Base-by-base conservation (phyloP, 345 rosid species). In the Corchorus olitorius region DNA sequence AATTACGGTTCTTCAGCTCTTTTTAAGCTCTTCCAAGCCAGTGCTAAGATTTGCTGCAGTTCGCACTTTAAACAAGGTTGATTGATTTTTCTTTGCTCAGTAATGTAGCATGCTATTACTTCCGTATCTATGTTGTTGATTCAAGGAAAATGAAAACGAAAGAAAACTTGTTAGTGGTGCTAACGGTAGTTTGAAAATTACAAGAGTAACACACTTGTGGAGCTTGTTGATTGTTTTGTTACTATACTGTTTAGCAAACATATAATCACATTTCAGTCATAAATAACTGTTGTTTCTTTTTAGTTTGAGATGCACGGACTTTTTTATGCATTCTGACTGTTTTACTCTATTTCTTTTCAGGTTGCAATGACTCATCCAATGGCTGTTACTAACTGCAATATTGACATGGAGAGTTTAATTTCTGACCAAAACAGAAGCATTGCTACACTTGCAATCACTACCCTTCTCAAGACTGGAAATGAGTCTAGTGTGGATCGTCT, bases 311-410 rank as follows among this genome's bases (percentile, higher is more conserved):
- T 52, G 41, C n/a, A 2, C 48, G 62, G 13, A 8, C 39, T 35
- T 10, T 53, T 54, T 27, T 35, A 16, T 70, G 43, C 61, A 35
- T 70, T 37, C 61, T 35, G 48, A 76, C 48, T 20, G 12, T 54
- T n/a, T 37, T 11, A 48, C 65, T 49, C 16, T 66, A 41, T 62
- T 14, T 76, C 46, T 69, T 77, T 80, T 69, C 90, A 96, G 99
- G 99, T 96, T 85, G 97, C 99, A 55, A 92, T 96, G 99, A 92
- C 94, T 41, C 99, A 96, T 89, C 99, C 99, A 58, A 90, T 93
- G 98, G 98, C 98, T 68, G 97, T 96, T 72, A 92, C 98, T 77
- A 96, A 89, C 91, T 96, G 99, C 93, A 95, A 95, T 79, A 93
- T 95, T 83, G 99, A 95, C 75, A 95, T 95, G 99, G 99, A 95